These are phyloP conservation scores for Porphyra umbilicalis DNA, from an alignment of 31 red algal species.

Conservation along the genomic window DNA sequence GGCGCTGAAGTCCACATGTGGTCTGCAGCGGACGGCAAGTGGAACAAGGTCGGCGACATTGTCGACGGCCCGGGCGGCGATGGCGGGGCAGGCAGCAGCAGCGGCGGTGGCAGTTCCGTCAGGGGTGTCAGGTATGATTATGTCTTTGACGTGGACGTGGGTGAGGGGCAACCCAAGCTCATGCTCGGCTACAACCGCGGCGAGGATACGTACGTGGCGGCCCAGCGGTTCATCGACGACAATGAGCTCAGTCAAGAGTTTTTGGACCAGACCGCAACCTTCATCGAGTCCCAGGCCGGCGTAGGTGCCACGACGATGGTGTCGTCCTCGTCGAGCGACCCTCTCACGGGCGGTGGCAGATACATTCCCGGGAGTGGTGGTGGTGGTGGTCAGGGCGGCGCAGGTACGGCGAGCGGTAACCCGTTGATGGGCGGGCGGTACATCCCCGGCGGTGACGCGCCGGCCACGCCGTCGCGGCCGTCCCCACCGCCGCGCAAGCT, in stretches of 20 bases:
- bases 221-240: slow-evolving; percentile 85
- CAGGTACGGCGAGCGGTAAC: slow-evolving; percentile 9
- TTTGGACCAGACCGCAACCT: slow-evolving; percentile 82
- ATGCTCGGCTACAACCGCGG: slow-evolving; percentile 86
- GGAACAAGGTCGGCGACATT: slow-evolving; percentile 89
- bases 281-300: slow-evolving; percentile 78
- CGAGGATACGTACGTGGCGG: slow-evolving; percentile 83
- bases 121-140: slow-evolving; percentile 76
- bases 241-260: slow-evolving; percentile 70
- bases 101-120: slow-evolving; percentile 26
- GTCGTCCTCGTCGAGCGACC: slow-evolving; percentile 31
- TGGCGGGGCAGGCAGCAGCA: slow-evolving; percentile 3
- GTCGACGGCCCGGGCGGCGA: slow-evolving; percentile 59
- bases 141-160: slow-evolving; percentile 95
- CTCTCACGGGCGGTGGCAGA: slow-evolving; percentile 58
- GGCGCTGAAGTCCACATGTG: slow-evolving; percentile 88
- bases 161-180: slow-evolving; percentile 49
- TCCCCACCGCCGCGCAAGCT: slow-evolving; percentile 58
- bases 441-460: background rate
- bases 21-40: slow-evolving; percentile 49
- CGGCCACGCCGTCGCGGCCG: background rate
- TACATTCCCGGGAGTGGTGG: slow-evolving; percentile 39
- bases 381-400: background rate
- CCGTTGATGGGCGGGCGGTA: background rate
- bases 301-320: slow-evolving; percentile 29